These are phyloP conservation scores for Erigeron canadensis DNA, from an alignment of 129 eudicot species.

Conservation along the genomic window DNA sequence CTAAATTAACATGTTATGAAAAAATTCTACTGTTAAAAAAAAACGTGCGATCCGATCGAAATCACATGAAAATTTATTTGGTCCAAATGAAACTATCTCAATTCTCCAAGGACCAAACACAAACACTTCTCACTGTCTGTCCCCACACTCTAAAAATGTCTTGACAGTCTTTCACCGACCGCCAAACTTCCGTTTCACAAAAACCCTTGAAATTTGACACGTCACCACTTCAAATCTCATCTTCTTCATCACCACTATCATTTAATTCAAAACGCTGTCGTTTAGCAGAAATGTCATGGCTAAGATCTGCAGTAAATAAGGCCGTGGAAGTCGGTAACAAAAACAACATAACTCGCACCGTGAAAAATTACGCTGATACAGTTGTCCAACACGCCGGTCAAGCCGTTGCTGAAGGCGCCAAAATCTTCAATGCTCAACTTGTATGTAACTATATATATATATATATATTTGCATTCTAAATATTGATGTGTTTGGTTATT, in stretches of 20 bases:
- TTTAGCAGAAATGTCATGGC: slow-evolving; percentile 66
- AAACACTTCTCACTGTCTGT: not conserved
- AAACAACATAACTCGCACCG: slow-evolving; percentile 79
- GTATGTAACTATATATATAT: slow-evolving; percentile 34
- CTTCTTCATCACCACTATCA: slow-evolving; percentile 1
- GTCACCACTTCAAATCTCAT: slow-evolving; percentile 20
- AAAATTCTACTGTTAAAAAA: no score
- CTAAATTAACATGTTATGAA: no score
- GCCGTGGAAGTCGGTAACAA: slow-evolving; percentile 99
- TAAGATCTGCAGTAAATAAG: slow-evolving; percentile 82
- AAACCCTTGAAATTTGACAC: slow-evolving; percentile 24
- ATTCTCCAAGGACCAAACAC: slow-evolving; percentile 5
- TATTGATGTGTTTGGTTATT: not conserved
- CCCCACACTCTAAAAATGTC: slow-evolving; percentile 1
- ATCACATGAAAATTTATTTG: no score
- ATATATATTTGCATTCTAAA: not conserved
- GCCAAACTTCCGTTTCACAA: slow-evolving; percentile 14
- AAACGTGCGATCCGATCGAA: no score
- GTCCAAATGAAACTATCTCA: not conserved
- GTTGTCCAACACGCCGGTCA: slow-evolving; percentile 96
- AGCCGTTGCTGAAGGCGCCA: slow-evolving; percentile 99
- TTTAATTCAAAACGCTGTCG: slow-evolving; percentile 12
- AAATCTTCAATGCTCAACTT: slow-evolving; percentile 75
- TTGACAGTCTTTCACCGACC: slow-evolving; percentile 25
- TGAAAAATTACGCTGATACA: slow-evolving; percentile 78